Conservation (phyloP, 2,329 filamentous ascomycete genomes). For the Colletotrichum gloeosporioides region DNA sequence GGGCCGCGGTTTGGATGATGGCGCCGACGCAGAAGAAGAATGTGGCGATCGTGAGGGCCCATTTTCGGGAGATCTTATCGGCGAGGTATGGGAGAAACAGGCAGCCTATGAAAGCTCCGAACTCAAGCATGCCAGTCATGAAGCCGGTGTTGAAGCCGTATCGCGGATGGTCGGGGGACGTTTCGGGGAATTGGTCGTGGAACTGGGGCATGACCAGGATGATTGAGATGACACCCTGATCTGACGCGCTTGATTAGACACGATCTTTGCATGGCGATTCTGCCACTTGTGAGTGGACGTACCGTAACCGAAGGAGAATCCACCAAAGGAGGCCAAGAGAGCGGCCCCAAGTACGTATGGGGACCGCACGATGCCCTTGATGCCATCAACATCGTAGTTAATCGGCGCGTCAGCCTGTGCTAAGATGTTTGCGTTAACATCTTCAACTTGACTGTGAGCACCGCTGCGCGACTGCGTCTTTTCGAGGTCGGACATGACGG, state of each 20-base stretch:
- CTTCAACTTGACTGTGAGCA: not conserved
- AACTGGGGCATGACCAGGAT: conserved; percentile 52
- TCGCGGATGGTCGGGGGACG: conserved; percentile 16
- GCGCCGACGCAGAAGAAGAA: conserved; percentile 47
- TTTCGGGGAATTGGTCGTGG: conserved; percentile 38
- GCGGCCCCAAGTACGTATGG: conserved; percentile 47
- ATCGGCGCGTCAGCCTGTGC: not conserved
- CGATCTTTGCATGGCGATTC: not conserved
- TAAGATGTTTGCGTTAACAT: not conserved
- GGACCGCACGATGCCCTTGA: conserved; percentile 36
- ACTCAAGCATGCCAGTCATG: conserved; percentile 47
- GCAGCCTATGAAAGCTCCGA: conserved; percentile 43
- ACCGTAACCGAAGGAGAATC: conserved; percentile 35
- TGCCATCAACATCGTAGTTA: conserved; percentile 32
- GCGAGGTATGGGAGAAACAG: conserved; percentile 39
- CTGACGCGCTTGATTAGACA: conserved; percentile 16
- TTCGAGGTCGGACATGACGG: not conserved
- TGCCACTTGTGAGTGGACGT: not conserved
- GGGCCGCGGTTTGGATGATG: conserved; percentile 37
- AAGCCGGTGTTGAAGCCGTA: conserved; percentile 39
- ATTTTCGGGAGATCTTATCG: conserved; percentile 48
- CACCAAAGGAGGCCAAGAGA: conserved; percentile 44
- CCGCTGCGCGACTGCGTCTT: not conserved
- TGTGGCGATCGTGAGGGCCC: conserved; percentile 41
- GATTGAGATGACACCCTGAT: conserved; percentile 41